phyloP scores from a whole-genome alignment of 2,329 filamentous ascomycete genomes.

The Alternaria burnsii region DNA sequence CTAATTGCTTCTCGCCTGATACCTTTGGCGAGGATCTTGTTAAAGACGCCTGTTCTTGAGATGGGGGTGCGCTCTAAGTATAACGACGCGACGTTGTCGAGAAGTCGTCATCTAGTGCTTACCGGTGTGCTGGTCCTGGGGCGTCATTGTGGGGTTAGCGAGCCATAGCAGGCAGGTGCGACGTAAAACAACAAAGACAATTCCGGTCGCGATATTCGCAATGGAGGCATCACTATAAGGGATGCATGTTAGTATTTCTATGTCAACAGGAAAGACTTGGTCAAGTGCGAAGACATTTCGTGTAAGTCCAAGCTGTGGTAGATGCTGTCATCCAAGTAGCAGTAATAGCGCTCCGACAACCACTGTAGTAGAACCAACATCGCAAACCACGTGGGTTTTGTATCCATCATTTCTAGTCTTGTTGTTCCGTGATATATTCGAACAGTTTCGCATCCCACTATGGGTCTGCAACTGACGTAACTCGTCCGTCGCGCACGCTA shows the following conservation, averaged over 20 bases:
- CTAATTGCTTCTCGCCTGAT: not conserved
- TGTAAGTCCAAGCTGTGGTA: too few species aligned
- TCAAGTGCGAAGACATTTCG: too few species aligned
- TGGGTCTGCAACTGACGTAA: not conserved
- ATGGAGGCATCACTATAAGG: too few species aligned
- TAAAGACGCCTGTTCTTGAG: not conserved
- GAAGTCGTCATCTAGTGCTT: not conserved
- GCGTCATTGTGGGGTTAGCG: slow-evolving; percentile 4
- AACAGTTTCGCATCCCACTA: not conserved
- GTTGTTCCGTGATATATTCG: not conserved
- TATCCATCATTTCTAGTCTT: not conserved
- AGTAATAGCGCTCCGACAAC: too few species aligned
- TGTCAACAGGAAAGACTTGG: not conserved
- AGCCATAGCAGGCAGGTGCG: not conserved
- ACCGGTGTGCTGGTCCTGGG: not conserved
- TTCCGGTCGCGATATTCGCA: too few species aligned
- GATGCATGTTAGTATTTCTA: not conserved
- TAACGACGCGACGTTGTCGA: not conserved
- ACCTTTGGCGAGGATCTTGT: not conserved
- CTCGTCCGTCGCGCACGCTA: not conserved
- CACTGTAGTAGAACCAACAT: too few species aligned
- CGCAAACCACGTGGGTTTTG: not conserved
- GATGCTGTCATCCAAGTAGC: too few species aligned
- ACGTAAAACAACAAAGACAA: not conserved
- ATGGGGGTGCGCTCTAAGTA: not conserved